Percentiles rank a stretch among this genome's conserved stretches.
Evolutionary conservation across 805 yeast species (phyloP).

Genomic region (Saturnispora sanitii): DNA sequence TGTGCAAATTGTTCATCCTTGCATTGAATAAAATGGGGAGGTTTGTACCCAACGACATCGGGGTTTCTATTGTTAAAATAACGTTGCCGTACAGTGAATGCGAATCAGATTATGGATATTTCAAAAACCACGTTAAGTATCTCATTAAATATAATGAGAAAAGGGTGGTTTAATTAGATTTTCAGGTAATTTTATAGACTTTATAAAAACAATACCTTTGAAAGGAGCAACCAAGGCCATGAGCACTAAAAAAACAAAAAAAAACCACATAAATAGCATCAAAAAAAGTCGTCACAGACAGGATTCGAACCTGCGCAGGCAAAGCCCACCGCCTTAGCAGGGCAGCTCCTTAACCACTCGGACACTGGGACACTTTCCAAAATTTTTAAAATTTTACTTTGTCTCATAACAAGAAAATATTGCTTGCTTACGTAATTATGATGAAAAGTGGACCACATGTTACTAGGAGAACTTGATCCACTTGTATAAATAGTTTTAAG

Average conservation of each 20-base stretch:
- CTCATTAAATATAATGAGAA: background rate
- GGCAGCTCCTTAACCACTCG: slow-evolving; percentile 73
- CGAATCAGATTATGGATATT: slow-evolving; percentile 21
- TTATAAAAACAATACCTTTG: background rate
- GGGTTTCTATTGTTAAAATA: slow-evolving; percentile 28
- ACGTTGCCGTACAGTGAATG: slow-evolving; percentile 21
- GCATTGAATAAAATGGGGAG: slow-evolving; percentile 34
- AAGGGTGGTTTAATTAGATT: background rate
- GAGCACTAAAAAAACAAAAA: background rate
- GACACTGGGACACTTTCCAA: slow-evolving; percentile 42
- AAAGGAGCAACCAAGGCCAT: background rate
- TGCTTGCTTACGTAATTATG: background rate
- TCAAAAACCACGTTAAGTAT: slow-evolving; percentile 17
- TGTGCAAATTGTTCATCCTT: slow-evolving; percentile 26
- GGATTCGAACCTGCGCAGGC: slow-evolving; percentile 99
- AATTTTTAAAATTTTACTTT: background rate
- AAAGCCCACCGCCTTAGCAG: slow-evolving; percentile 83
- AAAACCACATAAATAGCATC: background rate
- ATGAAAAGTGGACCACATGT: too few relatives aligned
- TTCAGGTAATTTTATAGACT: background rate
- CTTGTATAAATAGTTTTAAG: background rate
- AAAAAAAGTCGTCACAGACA: slow-evolving; percentile 83
- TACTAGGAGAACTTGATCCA: too few relatives aligned
- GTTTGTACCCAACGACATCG: slow-evolving; percentile 31
- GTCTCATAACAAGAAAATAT: background rate